Evolutionary conservation across 108 stramenopile species (phyloP).

Genomic region (Licmophora abbreviata): DNA sequence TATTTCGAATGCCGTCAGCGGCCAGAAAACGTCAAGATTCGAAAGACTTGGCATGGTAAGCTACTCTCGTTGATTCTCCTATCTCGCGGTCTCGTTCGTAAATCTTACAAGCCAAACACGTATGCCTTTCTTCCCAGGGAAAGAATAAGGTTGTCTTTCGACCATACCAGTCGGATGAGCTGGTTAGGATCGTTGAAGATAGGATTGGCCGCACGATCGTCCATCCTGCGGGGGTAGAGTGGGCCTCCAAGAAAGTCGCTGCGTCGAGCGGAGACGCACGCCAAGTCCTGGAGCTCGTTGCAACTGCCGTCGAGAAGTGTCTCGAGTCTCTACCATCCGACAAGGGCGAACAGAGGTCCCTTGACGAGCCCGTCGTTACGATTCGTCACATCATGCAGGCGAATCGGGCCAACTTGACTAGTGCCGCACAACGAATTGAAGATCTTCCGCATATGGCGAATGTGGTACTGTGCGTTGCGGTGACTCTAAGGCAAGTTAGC

Average conservation of each 20-base stretch:
- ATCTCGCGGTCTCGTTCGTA: background rate
- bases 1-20: slow-evolving; percentile 68
- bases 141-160: slow-evolving; percentile 38
- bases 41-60: slow-evolving; percentile 50
- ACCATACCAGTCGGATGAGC: slow-evolving; percentile 40
- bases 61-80: slow-evolving; percentile 4
- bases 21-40: slow-evolving; percentile 29
- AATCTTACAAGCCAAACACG: background rate
- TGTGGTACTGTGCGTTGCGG: slow-evolving; percentile 43
- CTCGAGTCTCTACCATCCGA: slow-evolving; percentile 5
- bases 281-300: slow-evolving; percentile 37
- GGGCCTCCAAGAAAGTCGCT: slow-evolving; percentile 45
- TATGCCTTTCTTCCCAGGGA: slow-evolving; percentile 13
- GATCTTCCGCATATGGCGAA: slow-evolving; percentile 39
- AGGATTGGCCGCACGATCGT: slow-evolving; percentile 53
- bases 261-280: slow-evolving; percentile 60
- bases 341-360: slow-evolving; percentile 6
- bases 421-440: slow-evolving; percentile 28
- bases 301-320: slow-evolving; percentile 24
- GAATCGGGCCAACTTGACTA: slow-evolving; percentile 21
- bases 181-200: slow-evolving; percentile 32
- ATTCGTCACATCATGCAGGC: slow-evolving; percentile 50
- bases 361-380: slow-evolving; percentile 25
- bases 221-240: slow-evolving; percentile 40
- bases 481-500: slow-evolving; percentile 17